Evolutionary conservation across 2,329 filamentous ascomycete species (phyloP).

Genomic region (Monosporascus sp.): DNA sequence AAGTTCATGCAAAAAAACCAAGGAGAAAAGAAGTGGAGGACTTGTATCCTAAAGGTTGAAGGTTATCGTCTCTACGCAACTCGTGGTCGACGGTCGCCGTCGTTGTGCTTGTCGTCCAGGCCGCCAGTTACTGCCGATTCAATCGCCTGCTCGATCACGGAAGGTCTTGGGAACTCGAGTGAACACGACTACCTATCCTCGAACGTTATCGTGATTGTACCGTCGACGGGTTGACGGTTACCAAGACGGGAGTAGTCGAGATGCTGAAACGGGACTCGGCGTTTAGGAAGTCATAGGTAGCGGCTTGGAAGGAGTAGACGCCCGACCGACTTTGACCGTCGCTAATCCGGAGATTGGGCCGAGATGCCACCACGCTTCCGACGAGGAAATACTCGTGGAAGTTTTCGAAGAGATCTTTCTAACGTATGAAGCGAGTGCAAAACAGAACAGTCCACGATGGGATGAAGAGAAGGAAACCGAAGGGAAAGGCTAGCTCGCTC

Average conservation of each 20-base stretch:
- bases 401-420: no score
- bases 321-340: background rate
- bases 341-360: background rate
- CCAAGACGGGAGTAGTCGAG: background rate
- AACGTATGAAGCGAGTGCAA: no score
- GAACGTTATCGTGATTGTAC: background rate
- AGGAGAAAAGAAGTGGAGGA: no score
- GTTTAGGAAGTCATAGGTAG: background rate
- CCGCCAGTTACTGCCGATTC: background rate
- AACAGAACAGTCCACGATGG: no score
- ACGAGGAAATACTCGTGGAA: background rate
- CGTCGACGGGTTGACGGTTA: background rate
- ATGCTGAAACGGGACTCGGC: background rate
- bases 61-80: background rate
- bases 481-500: background rate
- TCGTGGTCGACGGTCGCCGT: background rate
- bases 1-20: constrained; percentile 18
- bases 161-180: no score
- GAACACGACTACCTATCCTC: background rate
- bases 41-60: no score
- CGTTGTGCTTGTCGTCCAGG: background rate
- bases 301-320: background rate
- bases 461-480: background rate
- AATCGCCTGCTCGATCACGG: background rate
- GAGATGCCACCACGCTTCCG: background rate